Evolutionary conservation across 371 early-diverging fungal species (phyloP).

Genomic region (Fennellomyces sp.): DNA sequence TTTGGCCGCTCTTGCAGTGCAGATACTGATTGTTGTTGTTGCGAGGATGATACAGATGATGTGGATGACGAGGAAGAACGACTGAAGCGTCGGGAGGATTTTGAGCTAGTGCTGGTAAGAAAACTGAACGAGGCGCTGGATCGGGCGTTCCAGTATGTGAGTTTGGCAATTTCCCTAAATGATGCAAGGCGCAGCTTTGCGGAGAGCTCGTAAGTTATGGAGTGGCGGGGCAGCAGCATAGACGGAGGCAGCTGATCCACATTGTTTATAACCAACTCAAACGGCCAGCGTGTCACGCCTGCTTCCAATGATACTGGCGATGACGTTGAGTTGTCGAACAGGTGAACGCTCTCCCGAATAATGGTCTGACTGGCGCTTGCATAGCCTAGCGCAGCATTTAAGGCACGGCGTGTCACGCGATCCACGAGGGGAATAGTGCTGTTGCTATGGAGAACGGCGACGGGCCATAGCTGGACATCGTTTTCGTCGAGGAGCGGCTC

Average conservation of each 20-base stretch:
- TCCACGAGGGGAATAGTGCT: conserved; percentile 8
- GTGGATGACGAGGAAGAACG: neutral
- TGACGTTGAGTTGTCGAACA: conserved; percentile 1
- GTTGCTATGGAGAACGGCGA: neutral
- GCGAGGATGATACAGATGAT: neutral
- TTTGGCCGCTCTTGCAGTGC: neutral
- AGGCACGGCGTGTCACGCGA: conserved; percentile 14
- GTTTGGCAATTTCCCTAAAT: conserved; percentile 23
- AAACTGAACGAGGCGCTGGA: neutral
- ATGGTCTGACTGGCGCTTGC: conserved; percentile 10
- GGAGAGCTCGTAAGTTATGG: conserved; percentile 25
- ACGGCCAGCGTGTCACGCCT: conserved; percentile 28
- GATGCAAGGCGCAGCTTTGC: conserved; percentile 29
- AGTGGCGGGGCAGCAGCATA: conserved; percentile 27
- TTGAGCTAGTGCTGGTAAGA: neutral
- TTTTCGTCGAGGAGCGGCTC: conserved; percentile 2
- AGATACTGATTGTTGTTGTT: neutral
- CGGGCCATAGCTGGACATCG: conserved; percentile 4
- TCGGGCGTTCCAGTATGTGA: conserved; percentile 25
- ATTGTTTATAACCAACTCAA: conserved; percentile 21
- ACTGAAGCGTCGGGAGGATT: neutral
- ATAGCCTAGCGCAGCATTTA: conserved; percentile 9
- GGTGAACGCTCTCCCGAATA: conserved; percentile 9
- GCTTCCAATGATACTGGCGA: neutral
- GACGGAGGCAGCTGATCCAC: conserved; percentile 27